These are phyloP conservation scores for Bipolaris zeicola DNA, from an alignment of 2,329 filamentous ascomycete species.

Conservation along the genomic window DNA sequence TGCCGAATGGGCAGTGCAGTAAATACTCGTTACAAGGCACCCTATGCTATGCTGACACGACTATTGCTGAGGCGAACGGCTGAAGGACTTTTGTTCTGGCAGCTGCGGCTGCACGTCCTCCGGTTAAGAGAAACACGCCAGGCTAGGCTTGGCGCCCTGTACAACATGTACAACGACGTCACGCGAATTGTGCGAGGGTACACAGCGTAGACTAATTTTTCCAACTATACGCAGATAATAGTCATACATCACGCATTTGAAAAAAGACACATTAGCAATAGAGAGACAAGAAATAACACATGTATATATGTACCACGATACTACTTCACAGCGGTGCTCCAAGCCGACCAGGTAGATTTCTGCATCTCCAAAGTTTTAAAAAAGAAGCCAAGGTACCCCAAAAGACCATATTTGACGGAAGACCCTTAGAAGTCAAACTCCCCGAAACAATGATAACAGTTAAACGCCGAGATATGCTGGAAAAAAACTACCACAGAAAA, in stretches of 20 bases:
- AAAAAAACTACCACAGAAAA: neutral
- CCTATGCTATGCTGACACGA: neutral
- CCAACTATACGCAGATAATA: too few species aligned
- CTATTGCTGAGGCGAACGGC: constrained; percentile 13
- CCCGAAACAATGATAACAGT: neutral
- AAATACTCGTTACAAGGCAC: neutral
- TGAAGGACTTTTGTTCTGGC: constrained; percentile 5
- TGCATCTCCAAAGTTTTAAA: neutral
- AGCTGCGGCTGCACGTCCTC: constrained; percentile 5
- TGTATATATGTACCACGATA: neutral
- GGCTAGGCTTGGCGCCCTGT: constrained; percentile 12
- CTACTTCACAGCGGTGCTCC: neutral
- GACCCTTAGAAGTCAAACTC: neutral
- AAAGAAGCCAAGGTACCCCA: neutral
- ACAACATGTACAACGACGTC: constrained; percentile 11
- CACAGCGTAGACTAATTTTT: too few species aligned
- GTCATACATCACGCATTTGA: neutral
- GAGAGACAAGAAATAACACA: neutral
- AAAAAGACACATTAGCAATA: neutral
- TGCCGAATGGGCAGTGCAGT: neutral
- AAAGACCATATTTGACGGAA: neutral
- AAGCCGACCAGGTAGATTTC: neutral
- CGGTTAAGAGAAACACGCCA: constrained; percentile 19
- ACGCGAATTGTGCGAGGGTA: constrained; percentile 3
- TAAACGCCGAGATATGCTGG: constrained; percentile 18